phyloP scores from a whole-genome alignment of 2,329 filamentous ascomycete species.

The Gliomastix tumulicola region DNA sequence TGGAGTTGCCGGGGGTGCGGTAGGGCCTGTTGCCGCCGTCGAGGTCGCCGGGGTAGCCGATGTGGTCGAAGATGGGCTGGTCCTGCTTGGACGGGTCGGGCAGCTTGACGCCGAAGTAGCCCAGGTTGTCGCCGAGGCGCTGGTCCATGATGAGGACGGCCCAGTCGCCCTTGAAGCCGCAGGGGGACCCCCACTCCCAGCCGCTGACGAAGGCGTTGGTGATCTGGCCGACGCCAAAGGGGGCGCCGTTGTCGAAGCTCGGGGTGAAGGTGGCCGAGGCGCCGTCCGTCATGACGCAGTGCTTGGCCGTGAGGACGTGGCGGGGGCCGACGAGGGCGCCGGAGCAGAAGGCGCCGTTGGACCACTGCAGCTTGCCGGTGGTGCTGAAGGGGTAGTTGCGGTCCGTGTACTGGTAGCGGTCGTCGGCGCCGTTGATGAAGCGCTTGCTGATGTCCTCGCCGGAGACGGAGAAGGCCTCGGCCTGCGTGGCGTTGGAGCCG shows the following conservation, averaged over 20 bases:
- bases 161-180: constrained; percentile 15
- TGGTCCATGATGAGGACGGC: constrained; percentile 15
- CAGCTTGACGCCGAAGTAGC: constrained; percentile 13
- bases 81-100: constrained; percentile 8
- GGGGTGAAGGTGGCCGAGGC: constrained; percentile 13
- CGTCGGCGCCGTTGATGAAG: constrained; percentile 11
- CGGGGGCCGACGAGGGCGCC: constrained; percentile 16
- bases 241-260: constrained; percentile 12
- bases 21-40: constrained; percentile 8
- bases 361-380: constrained; percentile 12
- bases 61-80: constrained; percentile 9
- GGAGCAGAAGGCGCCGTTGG: constrained; percentile 13
- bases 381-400: constrained; percentile 11
- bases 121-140: constrained; percentile 14
- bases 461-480: neutral
- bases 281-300: constrained; percentile 12
- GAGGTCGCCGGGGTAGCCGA: constrained; percentile 12
- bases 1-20: constrained; percentile 4
- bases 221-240: constrained; percentile 3
- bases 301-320: constrained; percentile 16
- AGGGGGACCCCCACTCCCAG: constrained; percentile 4
- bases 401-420: constrained; percentile 10
- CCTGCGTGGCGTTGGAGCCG: neutral
- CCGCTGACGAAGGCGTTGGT: neutral
- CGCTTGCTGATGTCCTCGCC: constrained; percentile 7